A percentile compares a stretch with the other conserved stretches of the same genome.
Evolutionary conservation across 768 basidiomycete genomes (phyloP).

Genomic region (Thelephora ganbajun): DNA sequence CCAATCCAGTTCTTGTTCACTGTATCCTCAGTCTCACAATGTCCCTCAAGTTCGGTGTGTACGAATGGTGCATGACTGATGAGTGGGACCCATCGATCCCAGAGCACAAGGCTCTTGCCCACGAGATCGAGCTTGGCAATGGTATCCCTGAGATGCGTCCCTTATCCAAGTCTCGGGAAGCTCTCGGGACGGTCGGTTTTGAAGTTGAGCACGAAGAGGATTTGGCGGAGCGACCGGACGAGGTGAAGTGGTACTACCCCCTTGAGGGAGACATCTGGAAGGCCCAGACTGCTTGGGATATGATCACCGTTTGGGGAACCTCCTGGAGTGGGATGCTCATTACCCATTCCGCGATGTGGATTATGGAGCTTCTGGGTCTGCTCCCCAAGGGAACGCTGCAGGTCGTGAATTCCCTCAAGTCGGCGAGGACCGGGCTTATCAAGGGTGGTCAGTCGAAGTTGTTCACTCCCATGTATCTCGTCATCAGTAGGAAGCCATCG

Average conservation of each 20-base stretch:
- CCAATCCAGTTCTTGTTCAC: not conserved
- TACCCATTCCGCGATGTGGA: conserved; percentile 65
- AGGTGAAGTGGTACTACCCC: conserved; percentile 89
- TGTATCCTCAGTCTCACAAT: conserved; percentile 1
- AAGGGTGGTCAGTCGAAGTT: conserved; percentile 75
- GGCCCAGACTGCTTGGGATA: conserved; percentile 90
- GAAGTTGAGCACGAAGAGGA: conserved; percentile 86
- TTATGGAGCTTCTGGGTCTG: conserved; percentile 64
- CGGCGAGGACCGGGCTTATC: conserved; percentile 68
- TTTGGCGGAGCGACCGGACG: conserved; percentile 71
- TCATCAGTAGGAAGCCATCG: conserved; percentile 23
- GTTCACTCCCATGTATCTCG: conserved; percentile 82
- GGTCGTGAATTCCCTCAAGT: conserved; percentile 78
- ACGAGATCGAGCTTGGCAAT: conserved; percentile 87
- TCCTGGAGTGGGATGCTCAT: conserved; percentile 77
- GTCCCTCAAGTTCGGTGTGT: conserved; percentile 72
- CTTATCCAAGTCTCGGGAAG: conserved; percentile 52
- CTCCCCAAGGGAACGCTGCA: conserved; percentile 88
- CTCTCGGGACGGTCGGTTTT: conserved; percentile 76
- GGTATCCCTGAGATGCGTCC: conserved; percentile 97
- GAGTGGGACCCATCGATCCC: conserved; percentile 78
- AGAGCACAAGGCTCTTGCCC: conserved; percentile 79
- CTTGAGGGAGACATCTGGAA: conserved; percentile 87
- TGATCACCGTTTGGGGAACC: conserved; percentile 79
- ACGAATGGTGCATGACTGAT: conserved; percentile 99